Evolutionary conservation across 306 rosid species (phyloP).

Genomic region (Quercus cerris): DNA sequence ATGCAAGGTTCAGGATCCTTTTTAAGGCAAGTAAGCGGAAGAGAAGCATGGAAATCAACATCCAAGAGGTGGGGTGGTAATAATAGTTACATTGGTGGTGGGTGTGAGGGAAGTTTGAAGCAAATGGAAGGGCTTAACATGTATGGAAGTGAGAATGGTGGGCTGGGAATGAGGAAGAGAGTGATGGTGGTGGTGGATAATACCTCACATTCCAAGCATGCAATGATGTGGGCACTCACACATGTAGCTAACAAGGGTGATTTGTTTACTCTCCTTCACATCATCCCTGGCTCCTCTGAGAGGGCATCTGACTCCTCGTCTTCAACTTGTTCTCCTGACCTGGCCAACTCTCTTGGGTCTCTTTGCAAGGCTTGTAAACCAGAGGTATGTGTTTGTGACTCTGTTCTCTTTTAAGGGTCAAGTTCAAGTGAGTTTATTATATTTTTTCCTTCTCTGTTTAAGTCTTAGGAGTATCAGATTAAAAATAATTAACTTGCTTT

Average conservation of each 20-base stretch:
- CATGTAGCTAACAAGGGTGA: constrained; percentile 79
- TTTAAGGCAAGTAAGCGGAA: constrained; percentile 61
- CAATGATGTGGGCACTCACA: constrained; percentile 93
- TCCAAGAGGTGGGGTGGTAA: constrained; percentile 61
- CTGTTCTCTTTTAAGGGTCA: neutral
- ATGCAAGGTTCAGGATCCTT: constrained; percentile 58
- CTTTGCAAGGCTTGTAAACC: constrained; percentile 88
- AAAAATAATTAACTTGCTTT: neutral
- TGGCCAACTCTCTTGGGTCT: constrained; percentile 71
- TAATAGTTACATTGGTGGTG: constrained; percentile 24
- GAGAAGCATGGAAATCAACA: constrained; percentile 61
- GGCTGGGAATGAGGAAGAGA: constrained; percentile 59
- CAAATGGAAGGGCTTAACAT: constrained; percentile 61
- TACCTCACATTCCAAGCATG: constrained; percentile 73
- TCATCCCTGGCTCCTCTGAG: constrained; percentile 45
- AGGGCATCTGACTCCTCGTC: constrained; percentile 24
- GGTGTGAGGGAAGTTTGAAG: constrained; percentile 37
- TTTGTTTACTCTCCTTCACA: constrained; percentile 76
- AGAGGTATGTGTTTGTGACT: constrained; percentile 47
- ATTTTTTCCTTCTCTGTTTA: neutral
- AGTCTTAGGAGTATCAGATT: neutral
- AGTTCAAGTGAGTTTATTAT: neutral
- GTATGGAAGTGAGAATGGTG: constrained; percentile 44
- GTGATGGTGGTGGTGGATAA: constrained; percentile 91
- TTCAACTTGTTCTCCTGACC: constrained; percentile 49